Evolutionary conservation across 306 rosid genomes (phyloP).

Genomic region (Senna tora): DNA sequence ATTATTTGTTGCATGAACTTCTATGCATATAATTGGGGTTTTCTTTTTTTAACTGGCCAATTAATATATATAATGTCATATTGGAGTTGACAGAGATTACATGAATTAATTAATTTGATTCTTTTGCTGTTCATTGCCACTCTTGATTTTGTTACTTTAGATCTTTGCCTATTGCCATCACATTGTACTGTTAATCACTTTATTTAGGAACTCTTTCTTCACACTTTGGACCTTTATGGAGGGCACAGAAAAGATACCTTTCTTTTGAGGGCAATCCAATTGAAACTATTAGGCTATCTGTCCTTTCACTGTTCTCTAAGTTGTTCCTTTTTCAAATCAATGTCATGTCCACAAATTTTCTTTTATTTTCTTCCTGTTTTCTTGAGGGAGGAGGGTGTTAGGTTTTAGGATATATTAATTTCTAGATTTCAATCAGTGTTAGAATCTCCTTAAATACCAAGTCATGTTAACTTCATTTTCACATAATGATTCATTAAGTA

Average conservation of each 20-base stretch:
- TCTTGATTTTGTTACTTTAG: conserved; percentile 3
- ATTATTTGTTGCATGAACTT: too few relatives aligned
- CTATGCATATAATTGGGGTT: too few relatives aligned
- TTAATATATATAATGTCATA: neutral
- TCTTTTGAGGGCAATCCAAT: conserved; percentile 38
- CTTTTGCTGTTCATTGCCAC: conserved; percentile 24
- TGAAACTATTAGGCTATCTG: conserved; percentile 31
- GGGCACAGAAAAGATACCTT: conserved; percentile 34
- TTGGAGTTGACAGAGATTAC: conserved; percentile 19
- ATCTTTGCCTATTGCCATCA: too few relatives aligned
- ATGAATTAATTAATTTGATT: conserved; percentile 18
- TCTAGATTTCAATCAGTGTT: neutral
- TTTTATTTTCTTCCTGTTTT: neutral
- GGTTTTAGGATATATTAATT: neutral
- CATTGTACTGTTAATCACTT: conserved; percentile 35
- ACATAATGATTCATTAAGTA: neutral
- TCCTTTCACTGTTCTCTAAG: conserved; percentile 16
- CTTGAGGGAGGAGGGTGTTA: neutral
- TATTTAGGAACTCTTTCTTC: conserved; percentile 31
- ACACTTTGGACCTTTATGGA: conserved; percentile 33
- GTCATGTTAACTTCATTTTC: neutral
- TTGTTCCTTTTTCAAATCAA: conserved; percentile 45
- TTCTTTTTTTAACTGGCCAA: neutral
- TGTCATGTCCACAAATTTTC: conserved; percentile 32
- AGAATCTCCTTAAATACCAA: neutral